Base-by-base conservation (phyloP, 441 rosid species). In the Euphorbia schlechtendalii region DNA sequence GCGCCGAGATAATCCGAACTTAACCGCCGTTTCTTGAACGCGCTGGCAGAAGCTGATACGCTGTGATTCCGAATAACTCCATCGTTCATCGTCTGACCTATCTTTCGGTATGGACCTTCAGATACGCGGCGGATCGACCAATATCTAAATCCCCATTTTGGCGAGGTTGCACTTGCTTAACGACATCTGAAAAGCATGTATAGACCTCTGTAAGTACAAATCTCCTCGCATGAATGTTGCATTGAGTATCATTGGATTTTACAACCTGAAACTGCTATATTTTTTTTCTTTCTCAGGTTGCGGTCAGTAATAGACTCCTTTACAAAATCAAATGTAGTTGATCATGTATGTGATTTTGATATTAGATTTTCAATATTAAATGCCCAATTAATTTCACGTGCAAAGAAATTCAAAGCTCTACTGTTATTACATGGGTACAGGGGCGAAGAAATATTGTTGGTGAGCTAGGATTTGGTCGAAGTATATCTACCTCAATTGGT, bases 401-500 rank as follows among this genome's bases (percentile, higher is more conserved):
- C 32, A 21, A 49, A 8, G 9, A 10, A 49, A 25, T 63, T 63
- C 30, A 38, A 28, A 21, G 14, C 38, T 22, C 32, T 38, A 64
- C 32, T 51, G 1, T 34, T 64, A 8, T 21, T 61, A 61, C 69
- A 53, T 63, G 58, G 65, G 22, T 71, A 36, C 71, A 86, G 96
- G 77, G 71, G 51, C 66, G 38, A 73, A 72, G 55, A 68, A 76
- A 73, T 65, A 58, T 70, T 25, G 73, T 56, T 14, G 64, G 51
- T 18, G 72, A 77, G 21, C n/a, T 40, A 45, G 71, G 72, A 58
- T 71, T 69, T 43, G 73, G 54, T 62, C 77, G 80, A 69, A 68
- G 80, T 65, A 58, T 83, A 61, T 56, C 83, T 8, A 80, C 86
- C 15, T 59, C 76, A 14, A 59, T 49, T 8, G 89, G 89, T 86